Conservation (phyloP, 2,329 filamentous ascomycete genomes). For the Aspergillus proliferans region DNA sequence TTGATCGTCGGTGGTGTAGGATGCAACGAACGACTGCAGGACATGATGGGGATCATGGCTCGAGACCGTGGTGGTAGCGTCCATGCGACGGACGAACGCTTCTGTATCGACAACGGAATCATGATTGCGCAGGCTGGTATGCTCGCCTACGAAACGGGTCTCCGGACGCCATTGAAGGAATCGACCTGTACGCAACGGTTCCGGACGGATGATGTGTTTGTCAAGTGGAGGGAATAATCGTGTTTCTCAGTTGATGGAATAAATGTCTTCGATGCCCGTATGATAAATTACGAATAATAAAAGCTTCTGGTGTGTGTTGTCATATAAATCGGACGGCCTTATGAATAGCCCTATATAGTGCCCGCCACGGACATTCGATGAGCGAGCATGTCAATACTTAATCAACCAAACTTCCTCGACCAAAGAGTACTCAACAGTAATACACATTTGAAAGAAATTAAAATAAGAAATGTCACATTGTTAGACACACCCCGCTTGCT, state of each 20-base stretch:
- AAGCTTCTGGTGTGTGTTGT: background rate
- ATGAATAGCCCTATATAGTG: too few species aligned
- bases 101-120: slow-evolving; percentile 98
- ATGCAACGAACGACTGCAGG: slow-evolving; percentile 86
- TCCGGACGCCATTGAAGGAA: slow-evolving; percentile 68
- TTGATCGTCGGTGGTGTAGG: slow-evolving; percentile 94
- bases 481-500: background rate
- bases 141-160: slow-evolving; percentile 75
- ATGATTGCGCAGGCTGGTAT: slow-evolving; percentile 98
- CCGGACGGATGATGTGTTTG: slow-evolving; percentile 72
- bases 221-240: slow-evolving; percentile 65
- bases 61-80: slow-evolving; percentile 80
- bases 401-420: too few species aligned
- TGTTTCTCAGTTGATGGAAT: background rate
- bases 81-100: slow-evolving; percentile 91
- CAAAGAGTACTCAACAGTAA: too few species aligned
- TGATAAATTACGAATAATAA: slow-evolving; percentile 1
- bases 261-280: background rate
- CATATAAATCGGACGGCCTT: too few species aligned
- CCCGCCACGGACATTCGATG: too few species aligned
- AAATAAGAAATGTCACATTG: background rate
- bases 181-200: slow-evolving; percentile 81
- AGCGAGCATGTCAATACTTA: too few species aligned
- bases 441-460: background rate
- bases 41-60: slow-evolving; percentile 99